Evolutionary conservation across 805 yeast species (phyloP).

Genomic region (Diddensiella santjacobensis): DNA sequence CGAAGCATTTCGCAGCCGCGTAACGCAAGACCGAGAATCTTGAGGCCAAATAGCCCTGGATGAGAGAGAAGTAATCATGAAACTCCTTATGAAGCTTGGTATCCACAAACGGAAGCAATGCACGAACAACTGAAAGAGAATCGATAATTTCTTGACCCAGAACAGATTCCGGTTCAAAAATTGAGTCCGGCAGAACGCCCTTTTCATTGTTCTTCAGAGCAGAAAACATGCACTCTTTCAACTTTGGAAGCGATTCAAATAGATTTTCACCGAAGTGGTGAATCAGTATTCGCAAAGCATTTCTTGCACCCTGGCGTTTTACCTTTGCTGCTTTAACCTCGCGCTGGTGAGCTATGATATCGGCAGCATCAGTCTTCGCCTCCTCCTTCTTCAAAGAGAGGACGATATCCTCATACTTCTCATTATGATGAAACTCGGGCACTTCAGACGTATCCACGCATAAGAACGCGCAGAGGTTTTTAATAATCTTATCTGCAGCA

Average conservation of each 20-base stretch:
- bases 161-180: conserved; percentile 36
- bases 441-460: conserved; percentile 96
- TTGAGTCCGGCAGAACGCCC: conserved; percentile 28
- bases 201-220: conserved; percentile 47
- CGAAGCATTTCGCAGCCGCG: conserved; percentile 84
- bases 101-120: conserved; percentile 62
- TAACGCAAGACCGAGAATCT: conserved; percentile 80
- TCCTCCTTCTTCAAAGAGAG: conserved; percentile 80
- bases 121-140: conserved; percentile 75
- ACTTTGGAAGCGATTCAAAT: conserved; percentile 61
- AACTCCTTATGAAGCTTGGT: conserved; percentile 43
- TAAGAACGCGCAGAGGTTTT: conserved; percentile 84
- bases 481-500: conserved; percentile 83
- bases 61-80: conserved; percentile 51
- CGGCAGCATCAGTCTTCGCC: conserved; percentile 56
- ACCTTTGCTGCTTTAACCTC: conserved; percentile 70
- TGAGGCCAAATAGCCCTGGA: conserved; percentile 56
- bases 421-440: conserved; percentile 79
- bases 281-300: conserved; percentile 61
- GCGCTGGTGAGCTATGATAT: conserved; percentile 54
- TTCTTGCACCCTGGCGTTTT: conserved; percentile 80
- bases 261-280: conserved; percentile 48
- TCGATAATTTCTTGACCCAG: conserved; percentile 82
- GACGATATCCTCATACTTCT: conserved; percentile 49
- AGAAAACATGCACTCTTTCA: conserved; percentile 60